Evolutionary conservation across 192 early-diverging fungal genomes (phyloP).

Genomic region (Spizellomyces punctatus): DNA sequence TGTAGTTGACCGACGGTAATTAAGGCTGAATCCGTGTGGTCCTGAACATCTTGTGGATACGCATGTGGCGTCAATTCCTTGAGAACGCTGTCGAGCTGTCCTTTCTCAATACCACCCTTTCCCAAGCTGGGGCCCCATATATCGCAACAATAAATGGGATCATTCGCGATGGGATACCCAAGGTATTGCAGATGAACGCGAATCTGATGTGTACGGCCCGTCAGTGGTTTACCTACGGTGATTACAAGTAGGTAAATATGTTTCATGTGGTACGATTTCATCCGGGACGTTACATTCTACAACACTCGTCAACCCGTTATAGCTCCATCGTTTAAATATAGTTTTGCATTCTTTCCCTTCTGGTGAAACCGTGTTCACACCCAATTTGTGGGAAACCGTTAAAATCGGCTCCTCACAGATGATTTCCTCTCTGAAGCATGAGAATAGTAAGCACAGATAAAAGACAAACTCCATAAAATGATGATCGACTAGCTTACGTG

Average conservation of each 20-base stretch:
- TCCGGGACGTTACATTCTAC: slow-evolving; percentile 61
- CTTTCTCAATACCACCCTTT: slow-evolving; percentile 43
- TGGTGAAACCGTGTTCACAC: slow-evolving; percentile 80
- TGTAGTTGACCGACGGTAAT: too few relatives aligned
- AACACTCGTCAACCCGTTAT: slow-evolving; percentile 71
- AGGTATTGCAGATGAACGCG: slow-evolving; percentile 94
- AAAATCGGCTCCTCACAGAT: slow-evolving; percentile 81
- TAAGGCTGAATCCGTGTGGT: background rate
- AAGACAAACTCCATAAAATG: background rate
- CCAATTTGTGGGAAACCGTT: slow-evolving; percentile 83
- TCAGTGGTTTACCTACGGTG: slow-evolving; percentile 66
- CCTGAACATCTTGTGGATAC: slow-evolving; percentile 5
- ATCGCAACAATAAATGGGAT: slow-evolving; percentile 83
- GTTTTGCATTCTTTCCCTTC: slow-evolving; percentile 83
- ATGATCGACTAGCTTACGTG: slow-evolving; percentile 43
- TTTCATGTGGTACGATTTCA: background rate
- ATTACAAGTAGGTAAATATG: background rate
- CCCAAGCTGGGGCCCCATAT: slow-evolving; percentile 72
- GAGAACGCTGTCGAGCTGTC: slow-evolving; percentile 10
- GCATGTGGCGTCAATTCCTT: slow-evolving; percentile 13
- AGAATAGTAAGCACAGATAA: background rate
- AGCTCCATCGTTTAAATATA: slow-evolving; percentile 66
- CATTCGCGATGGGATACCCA: slow-evolving; percentile 92
- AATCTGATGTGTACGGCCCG: slow-evolving; percentile 96
- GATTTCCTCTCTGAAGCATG: slow-evolving; percentile 43